Conservation (phyloP, 306 rosid genomes). For the Mimosa pudica region DNA sequence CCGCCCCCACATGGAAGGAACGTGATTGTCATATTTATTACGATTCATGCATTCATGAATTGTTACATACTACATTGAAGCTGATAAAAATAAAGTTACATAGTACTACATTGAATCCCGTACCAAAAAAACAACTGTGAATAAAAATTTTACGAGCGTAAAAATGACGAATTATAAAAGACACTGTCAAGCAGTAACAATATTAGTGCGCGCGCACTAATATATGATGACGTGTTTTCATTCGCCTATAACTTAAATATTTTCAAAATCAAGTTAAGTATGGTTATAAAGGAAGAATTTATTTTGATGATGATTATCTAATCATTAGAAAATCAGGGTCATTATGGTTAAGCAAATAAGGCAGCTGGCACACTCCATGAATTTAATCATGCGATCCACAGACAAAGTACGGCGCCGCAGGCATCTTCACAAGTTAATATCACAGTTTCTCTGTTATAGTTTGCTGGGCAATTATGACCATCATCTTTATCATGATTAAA, state of each 20-base stretch:
- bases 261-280: no score
- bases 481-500: neutral
- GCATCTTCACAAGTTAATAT: neutral
- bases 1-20: neutral
- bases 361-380: neutral
- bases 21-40: neutral
- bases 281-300: neutral
- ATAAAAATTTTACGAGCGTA: no score
- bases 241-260: no score
- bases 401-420: neutral
- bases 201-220: no score
- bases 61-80: neutral
- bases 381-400: neutral
- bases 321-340: neutral
- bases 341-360: neutral
- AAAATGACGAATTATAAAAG: no score
- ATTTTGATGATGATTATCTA: neutral
- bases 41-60: neutral
- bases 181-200: no score
- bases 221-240: no score
- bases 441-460: neutral
- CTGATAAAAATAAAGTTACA: no score
- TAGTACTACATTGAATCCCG: no score
- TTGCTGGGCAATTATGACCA: neutral
- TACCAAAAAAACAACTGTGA: no score